These are phyloP conservation scores for Crepidotus sp. DNA, from an alignment of 1,284 basidiomycete species.

Conservation along the genomic window DNA sequence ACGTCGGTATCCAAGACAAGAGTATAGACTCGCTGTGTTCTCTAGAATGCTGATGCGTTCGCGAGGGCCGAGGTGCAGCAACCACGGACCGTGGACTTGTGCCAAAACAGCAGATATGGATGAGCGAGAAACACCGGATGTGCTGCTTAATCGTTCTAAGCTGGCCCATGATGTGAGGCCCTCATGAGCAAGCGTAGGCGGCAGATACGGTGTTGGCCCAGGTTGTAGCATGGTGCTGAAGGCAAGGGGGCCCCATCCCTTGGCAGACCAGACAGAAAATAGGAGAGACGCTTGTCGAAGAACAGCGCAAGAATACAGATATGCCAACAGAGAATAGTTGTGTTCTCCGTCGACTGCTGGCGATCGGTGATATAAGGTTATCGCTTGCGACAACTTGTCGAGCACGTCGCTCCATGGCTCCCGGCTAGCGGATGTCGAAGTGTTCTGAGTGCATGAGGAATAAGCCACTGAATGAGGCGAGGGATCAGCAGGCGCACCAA, in stretches of 20 bases:
- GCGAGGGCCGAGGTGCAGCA: slow-evolving; percentile 69
- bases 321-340: slow-evolving; percentile 51
- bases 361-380: slow-evolving; percentile 52
- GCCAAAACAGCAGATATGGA: slow-evolving; percentile 57
- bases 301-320: slow-evolving; percentile 57
- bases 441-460: slow-evolving; percentile 32
- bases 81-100: slow-evolving; percentile 75
- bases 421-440: slow-evolving; percentile 36
- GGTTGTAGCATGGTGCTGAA: slow-evolving; percentile 68
- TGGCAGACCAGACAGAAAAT: slow-evolving; percentile 74
- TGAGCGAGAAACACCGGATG: slow-evolving; percentile 62
- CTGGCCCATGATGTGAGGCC: slow-evolving; percentile 36
- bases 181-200: slow-evolving; percentile 39
- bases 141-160: slow-evolving; percentile 51
- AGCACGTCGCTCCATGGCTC: slow-evolving; percentile 64
- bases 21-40: slow-evolving; percentile 64
- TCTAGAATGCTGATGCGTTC: slow-evolving; percentile 68
- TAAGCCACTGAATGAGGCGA: slow-evolving; percentile 17
- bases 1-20: slow-evolving; percentile 69
- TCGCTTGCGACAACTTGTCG: slow-evolving; percentile 62
- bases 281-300: slow-evolving; percentile 63
- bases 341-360: slow-evolving; percentile 47
- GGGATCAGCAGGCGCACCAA: slow-evolving; percentile 37
- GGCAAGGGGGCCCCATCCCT: slow-evolving; percentile 79
- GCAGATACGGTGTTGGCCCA: slow-evolving; percentile 45